A percentile compares a stretch with the other conserved stretches of the same genome.
Evolutionary conservation across 345 rosid genomes (phyloP).

Genomic region (Lumnitzera racemosa): DNA sequence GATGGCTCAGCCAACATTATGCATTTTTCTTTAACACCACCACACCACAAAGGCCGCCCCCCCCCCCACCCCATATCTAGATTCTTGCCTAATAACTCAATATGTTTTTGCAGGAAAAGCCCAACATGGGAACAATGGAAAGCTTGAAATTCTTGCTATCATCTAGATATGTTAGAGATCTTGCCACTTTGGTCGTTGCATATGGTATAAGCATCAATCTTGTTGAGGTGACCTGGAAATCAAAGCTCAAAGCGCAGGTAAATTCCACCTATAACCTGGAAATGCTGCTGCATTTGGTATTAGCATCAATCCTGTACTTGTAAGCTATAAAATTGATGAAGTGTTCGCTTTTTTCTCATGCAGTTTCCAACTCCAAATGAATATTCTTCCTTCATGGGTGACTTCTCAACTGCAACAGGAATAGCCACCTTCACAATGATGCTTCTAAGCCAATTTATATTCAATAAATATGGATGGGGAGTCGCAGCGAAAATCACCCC

Average conservation of each 20-base stretch:
- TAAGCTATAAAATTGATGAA: neutral
- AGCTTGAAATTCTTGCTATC: slow-evolving; percentile 95
- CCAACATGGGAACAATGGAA: slow-evolving; percentile 91
- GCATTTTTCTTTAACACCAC: neutral
- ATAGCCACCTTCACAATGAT: slow-evolving; percentile 93
- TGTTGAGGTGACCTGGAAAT: slow-evolving; percentile 98
- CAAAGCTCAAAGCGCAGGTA: slow-evolving; percentile 98
- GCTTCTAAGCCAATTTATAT: slow-evolving; percentile 83
- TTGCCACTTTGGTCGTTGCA: slow-evolving; percentile 93
- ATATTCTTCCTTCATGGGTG: slow-evolving; percentile 97
- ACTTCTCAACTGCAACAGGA: slow-evolving; percentile 95
- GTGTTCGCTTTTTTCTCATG: slow-evolving; percentile 1
- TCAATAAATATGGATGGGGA: slow-evolving; percentile 94
- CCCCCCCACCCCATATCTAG: too few species aligned
- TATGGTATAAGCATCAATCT: slow-evolving; percentile 97
- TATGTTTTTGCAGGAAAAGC: slow-evolving; percentile 51
- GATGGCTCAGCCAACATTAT: too few species aligned
- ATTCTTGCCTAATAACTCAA: slow-evolving; percentile 3
- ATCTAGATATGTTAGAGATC: slow-evolving; percentile 79
- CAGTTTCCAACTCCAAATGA: slow-evolving; percentile 97
- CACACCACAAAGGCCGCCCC: too few species aligned
- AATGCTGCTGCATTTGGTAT: neutral
- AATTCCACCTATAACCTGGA: slow-evolving; percentile 2
- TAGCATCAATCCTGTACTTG: neutral
- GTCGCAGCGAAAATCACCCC: slow-evolving; percentile 92